Percentiles rank a stretch among this genome's conserved stretches.
Conservation (phyloP, 306 rosid species). For the Luffa acutangula region DNA sequence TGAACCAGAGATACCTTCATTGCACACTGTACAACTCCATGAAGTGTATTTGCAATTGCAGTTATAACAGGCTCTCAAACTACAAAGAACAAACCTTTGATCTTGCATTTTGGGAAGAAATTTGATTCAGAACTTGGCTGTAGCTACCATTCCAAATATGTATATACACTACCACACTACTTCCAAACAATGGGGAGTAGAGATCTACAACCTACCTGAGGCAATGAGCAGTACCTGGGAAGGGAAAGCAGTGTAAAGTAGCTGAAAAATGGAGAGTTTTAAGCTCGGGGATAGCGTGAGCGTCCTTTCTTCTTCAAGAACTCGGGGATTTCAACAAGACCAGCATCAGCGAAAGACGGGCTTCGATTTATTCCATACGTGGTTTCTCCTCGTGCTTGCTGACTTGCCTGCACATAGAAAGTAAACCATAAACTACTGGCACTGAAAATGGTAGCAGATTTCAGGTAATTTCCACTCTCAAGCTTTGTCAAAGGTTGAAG, state of each 20-base stretch:
- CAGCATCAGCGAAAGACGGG: slow-evolving; percentile 45
- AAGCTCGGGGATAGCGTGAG: slow-evolving; percentile 83
- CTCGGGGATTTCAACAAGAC: slow-evolving; percentile 84
- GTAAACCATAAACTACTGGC: slow-evolving; percentile 7
- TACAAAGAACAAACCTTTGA: slow-evolving; percentile 6
- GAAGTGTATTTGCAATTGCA: slow-evolving; percentile 1
- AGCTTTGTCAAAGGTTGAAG: slow-evolving; percentile 1
- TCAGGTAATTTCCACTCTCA: not conserved
- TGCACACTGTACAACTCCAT: slow-evolving; percentile 4
- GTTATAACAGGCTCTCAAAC: slow-evolving; percentile 1
- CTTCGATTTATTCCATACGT: slow-evolving; percentile 37
- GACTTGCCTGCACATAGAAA: slow-evolving; percentile 53
- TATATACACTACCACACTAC: slow-evolving; percentile 21
- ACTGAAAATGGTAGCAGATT: not conserved
- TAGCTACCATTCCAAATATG: slow-evolving; percentile 24
- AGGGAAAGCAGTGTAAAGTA: not conserved
- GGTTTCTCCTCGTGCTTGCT: slow-evolving; percentile 49
- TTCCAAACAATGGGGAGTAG: not conserved
- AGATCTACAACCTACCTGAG: not conserved
- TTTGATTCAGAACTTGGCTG: slow-evolving; percentile 13
- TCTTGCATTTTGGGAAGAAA: slow-evolving; percentile 10
- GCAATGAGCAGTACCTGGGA: not conserved
- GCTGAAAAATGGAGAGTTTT: slow-evolving; percentile 10
- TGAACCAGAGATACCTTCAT: not conserved
- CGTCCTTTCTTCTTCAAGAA: slow-evolving; percentile 95